Conservation (phyloP, 352 stramenopile genomes). For the Pythium folliculosum region DNA sequence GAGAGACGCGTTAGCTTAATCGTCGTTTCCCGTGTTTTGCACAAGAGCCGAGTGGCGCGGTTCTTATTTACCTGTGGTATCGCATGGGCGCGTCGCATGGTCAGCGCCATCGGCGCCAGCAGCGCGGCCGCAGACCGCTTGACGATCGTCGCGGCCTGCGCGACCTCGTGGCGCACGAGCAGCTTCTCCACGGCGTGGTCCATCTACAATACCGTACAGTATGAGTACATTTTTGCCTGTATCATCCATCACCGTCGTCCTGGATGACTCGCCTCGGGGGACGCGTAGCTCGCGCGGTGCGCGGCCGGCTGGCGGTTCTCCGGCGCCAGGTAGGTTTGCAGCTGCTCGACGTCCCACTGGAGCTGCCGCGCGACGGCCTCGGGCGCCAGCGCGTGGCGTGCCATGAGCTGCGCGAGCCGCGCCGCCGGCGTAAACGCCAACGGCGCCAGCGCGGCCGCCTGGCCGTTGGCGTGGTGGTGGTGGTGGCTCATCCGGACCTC, state of each 20-base stretch:
- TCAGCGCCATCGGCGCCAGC: constrained; percentile 36
- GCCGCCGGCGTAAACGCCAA: constrained; percentile 41
- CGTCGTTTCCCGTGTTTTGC: background rate
- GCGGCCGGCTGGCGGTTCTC: constrained; percentile 39
- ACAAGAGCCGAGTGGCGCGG: background rate
- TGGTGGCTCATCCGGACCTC: constrained; percentile 23
- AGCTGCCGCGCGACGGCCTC: constrained; percentile 55
- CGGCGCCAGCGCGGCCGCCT: constrained; percentile 16
- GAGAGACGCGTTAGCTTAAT: background rate
- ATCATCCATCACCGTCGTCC: background rate
- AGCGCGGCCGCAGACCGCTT: constrained; percentile 35
- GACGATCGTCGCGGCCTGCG: constrained; percentile 20
- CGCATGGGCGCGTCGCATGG: constrained; percentile 40
- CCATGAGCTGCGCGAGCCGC: constrained; percentile 63
- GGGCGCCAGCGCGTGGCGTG: constrained; percentile 47
- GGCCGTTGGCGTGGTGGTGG: constrained; percentile 31
- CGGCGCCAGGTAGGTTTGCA: constrained; percentile 55
- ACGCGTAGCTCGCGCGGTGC: constrained; percentile 35
- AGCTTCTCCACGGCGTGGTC: constrained; percentile 65
- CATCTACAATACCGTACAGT: constrained; percentile 32
- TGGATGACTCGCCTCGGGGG: constrained; percentile 10
- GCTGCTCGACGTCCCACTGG: constrained; percentile 50
- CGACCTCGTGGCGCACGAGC: constrained; percentile 58
- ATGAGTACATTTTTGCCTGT: background rate
- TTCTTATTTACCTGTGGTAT: constrained; percentile 37